Base-by-base conservation (phyloP, 345 rosid genomes). In the Gossypium turneri region DNA sequence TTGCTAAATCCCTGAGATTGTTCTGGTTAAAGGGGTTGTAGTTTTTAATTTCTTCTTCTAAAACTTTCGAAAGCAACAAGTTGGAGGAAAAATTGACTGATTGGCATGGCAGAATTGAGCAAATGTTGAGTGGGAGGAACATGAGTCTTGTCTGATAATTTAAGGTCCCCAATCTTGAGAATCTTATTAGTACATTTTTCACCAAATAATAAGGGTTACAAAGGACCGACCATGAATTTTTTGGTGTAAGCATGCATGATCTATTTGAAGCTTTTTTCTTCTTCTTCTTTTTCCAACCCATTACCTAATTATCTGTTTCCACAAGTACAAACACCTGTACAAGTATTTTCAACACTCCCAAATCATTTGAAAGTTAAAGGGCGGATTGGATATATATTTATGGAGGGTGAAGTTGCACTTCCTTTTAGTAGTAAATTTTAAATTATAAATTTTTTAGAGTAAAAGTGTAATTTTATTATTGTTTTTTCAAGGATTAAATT, bases 81-180 rank as follows among this genome's bases (percentile, higher is more conserved):
- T 43, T 11, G 27, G 8, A n/a, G n/a, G 45, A 15, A 25, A 10
- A 65, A n/a, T 63, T 64, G 70, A 45, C 70, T 44, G 70, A 45
- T 66, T 44, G 52, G 11, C 70, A 6, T 45, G 24, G 17, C 34
- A 44, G 70, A 67, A 45, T 67, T 20, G 71, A 67, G 55, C 55
- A 67, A 67, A 67, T 67, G 16, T 20, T 12, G 56, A 45, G 71
- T 45, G 55, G 71, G 13, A 67, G 27, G 71, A 67, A 45, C 55
- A 47, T 47, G 27, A 47, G 13, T 45, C 34, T 67, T 6, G 20
- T 67, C 71, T 47, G 71, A 20, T 67, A 45, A 20, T 45, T 45
- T 67, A 11, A 20, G 19, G 34, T 22, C 71, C 53, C 55, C n/a
- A 45, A 43, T 43, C 17, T 43, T 19, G 17, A 44, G 53, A 66